A percentile compares a stretch with the other conserved stretches of the same genome.
phyloP scores from a whole-genome alignment of 106 monocot genomes.

The Amphibolis antarctica region DNA sequence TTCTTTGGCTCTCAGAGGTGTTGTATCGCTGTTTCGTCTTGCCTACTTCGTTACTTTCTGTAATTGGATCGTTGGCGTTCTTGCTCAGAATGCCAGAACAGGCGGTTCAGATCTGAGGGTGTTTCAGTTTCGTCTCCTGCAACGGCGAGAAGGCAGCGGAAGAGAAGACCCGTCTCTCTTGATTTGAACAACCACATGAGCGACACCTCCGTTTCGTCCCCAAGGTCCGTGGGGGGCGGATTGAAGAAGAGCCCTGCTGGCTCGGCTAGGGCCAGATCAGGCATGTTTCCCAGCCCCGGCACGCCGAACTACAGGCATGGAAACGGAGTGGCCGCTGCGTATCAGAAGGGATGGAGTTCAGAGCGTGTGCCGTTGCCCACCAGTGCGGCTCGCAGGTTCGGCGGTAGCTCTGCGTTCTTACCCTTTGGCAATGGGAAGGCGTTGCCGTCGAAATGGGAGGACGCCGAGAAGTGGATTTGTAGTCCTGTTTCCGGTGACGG shows the following conservation, averaged over 20 bases:
- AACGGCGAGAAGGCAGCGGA: neutral
- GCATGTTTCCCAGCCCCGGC: conserved; percentile 51
- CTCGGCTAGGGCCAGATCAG: conserved; percentile 22
- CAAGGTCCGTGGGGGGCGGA: conserved; percentile 17
- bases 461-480: conserved; percentile 93
- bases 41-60: neutral
- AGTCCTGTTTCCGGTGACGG: conserved; percentile 66
- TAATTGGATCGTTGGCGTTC: conserved; percentile 6
- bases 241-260: conserved; percentile 5
- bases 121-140: neutral
- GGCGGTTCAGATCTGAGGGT: conserved; percentile 36
- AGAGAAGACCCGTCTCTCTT: conserved; percentile 29
- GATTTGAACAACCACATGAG: conserved; percentile 30
- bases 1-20: conserved; percentile 52
- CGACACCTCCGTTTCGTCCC: conserved; percentile 35
- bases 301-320: conserved; percentile 52
- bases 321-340: neutral
- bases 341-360: conserved; percentile 18
- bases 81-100: conserved; percentile 44
- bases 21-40: neutral
- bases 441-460: conserved; percentile 97
- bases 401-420: conserved; percentile 24
- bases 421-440: conserved; percentile 51
- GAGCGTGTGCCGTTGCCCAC: conserved; percentile 29
- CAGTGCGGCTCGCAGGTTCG: conserved; percentile 21